Evolutionary conservation across 352 stramenopile species (phyloP).

Genomic region (Phytophthora hibernalis): DNA sequence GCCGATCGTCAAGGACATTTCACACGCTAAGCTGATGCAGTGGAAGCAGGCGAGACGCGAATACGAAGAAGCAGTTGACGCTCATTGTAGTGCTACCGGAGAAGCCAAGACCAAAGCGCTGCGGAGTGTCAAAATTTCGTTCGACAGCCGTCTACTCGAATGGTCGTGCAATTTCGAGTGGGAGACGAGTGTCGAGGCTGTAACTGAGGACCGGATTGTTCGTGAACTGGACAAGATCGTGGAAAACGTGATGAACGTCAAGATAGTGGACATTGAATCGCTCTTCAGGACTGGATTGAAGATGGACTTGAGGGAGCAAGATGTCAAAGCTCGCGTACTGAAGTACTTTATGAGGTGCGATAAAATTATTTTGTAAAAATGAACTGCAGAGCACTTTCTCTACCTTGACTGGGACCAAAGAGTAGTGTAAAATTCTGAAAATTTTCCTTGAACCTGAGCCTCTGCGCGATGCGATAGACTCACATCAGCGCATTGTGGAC

Average conservation of each 20-base stretch:
- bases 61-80: conserved; percentile 31
- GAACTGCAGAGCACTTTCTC: conserved; percentile 25
- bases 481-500: conserved; percentile 9
- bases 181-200: too few relatives aligned
- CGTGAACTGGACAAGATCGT: too few relatives aligned
- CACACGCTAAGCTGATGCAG: conserved; percentile 22
- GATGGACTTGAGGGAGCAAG: too few relatives aligned
- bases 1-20: conserved; percentile 15
- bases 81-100: conserved; percentile 10
- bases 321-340: too few relatives aligned
- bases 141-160: too few relatives aligned
- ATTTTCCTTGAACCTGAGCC: conserved; percentile 10
- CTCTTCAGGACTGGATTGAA: too few relatives aligned
- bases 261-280: too few relatives aligned
- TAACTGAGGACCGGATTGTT: too few relatives aligned
- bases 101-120: conserved; percentile 23
- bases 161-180: too few relatives aligned
- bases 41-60: conserved; percentile 27
- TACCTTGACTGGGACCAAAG: conserved; percentile 5
- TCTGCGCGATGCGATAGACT: conserved; percentile 13
- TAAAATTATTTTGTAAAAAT: too few relatives aligned
- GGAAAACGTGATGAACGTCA: too few relatives aligned
- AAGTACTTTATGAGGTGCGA: too few relatives aligned
- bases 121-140: conserved; percentile 20
- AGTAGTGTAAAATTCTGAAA: conserved; percentile 19